phyloP scores from a whole-genome alignment of 805 yeast species.

The Cephaloascus fragrans region DNA sequence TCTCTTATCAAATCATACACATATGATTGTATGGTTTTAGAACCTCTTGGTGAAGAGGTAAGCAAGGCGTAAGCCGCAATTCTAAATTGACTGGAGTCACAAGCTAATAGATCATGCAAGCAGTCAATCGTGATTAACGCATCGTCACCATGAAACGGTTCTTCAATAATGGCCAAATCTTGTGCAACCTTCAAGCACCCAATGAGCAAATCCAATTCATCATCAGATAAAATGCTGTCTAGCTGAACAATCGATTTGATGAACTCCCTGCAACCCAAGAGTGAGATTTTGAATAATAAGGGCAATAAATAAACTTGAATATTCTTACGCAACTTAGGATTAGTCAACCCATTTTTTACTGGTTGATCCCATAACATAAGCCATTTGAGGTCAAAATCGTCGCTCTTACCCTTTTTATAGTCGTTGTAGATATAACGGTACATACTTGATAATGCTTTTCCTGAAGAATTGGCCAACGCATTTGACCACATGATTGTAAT shows the following conservation, averaged over 20 bases:
- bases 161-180: constrained; percentile 40
- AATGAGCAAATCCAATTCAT: constrained; percentile 30
- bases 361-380: constrained; percentile 37
- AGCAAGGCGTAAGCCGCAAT: constrained; percentile 51
- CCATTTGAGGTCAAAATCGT: constrained; percentile 31
- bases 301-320: constrained; percentile 56
- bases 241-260: constrained; percentile 16
- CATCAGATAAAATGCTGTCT: constrained; percentile 14
- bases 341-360: constrained; percentile 22
- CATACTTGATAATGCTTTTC: constrained; percentile 40
- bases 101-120: constrained; percentile 32
- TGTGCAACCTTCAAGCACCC: constrained; percentile 58
- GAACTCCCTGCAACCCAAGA: constrained; percentile 29
- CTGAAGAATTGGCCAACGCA: constrained; percentile 56
- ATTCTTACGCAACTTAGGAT: constrained; percentile 27
- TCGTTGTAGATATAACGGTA: constrained; percentile 8
- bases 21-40: constrained; percentile 40
- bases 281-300: constrained; percentile 44
- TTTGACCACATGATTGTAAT: constrained; percentile 41
- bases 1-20: constrained; percentile 34
- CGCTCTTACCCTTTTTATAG: constrained; percentile 2
- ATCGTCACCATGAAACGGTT: constrained; percentile 30
- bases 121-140: constrained; percentile 20
- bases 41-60: constrained; percentile 50
- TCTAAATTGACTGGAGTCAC: constrained; percentile 30